Evolutionary conservation across 257 asterid species (phyloP).

Genomic region (Solanum rostratum): DNA sequence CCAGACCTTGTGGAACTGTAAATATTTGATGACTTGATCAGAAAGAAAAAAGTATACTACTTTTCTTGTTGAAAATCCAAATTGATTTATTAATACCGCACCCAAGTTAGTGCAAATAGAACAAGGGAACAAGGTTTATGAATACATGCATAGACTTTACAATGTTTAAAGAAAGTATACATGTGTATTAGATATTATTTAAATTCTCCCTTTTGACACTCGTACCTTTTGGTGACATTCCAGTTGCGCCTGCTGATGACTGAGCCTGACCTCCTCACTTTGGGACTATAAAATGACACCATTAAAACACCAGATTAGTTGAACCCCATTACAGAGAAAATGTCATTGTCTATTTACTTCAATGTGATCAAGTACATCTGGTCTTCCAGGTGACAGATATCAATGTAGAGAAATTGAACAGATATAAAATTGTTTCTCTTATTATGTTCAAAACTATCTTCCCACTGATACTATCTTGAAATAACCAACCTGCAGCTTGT

Average conservation of each 20-base stretch:
- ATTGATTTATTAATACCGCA: not conserved
- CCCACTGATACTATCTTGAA: not conserved
- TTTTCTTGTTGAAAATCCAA: not conserved
- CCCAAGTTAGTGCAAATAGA: not conserved
- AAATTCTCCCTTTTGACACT: not conserved
- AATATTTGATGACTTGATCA: constrained; percentile 1
- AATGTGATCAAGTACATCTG: not conserved
- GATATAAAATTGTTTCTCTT: not conserved
- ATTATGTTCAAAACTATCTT: not conserved
- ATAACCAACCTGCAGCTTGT: constrained; percentile 53
- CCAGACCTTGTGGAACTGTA: constrained; percentile 94
- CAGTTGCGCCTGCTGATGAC: constrained; percentile 71
- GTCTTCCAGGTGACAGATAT: not conserved
- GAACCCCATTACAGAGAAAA: not conserved
- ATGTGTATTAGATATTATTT: not conserved
- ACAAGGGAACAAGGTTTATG: not conserved
- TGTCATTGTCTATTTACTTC: not conserved
- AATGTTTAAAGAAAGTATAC: not conserved
- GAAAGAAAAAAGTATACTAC: not conserved
- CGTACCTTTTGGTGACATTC: constrained; percentile 65
- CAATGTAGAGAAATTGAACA: not conserved
- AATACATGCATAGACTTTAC: not conserved
- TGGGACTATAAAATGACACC: constrained; percentile 27
- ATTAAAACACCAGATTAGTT: not conserved
- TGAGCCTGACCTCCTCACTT: constrained; percentile 51